Evolutionary conservation across 257 asterid genomes (phyloP).

Genomic region (Solanum ahanhuiri): DNA sequence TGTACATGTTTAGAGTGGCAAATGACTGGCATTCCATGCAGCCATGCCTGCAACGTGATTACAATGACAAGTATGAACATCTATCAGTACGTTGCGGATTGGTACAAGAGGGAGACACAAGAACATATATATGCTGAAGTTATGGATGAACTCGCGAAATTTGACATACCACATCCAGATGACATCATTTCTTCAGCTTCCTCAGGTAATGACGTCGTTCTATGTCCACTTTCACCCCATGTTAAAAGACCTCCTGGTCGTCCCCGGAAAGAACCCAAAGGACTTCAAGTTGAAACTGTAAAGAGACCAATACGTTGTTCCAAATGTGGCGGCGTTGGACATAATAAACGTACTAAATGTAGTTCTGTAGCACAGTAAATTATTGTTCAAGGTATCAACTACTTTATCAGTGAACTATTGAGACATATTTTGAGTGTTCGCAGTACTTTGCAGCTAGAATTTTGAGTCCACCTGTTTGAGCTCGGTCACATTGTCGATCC

Average conservation of each 20-base stretch:
- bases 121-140: constrained; percentile 2
- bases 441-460: background rate
- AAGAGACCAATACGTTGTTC: background rate
- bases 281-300: background rate
- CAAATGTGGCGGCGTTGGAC: background rate
- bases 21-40: constrained; percentile 6
- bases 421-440: background rate
- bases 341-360: background rate
- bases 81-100: background rate
- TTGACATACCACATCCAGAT: constrained; percentile 2
- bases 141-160: background rate
- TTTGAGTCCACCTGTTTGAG: background rate
- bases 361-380: background rate
- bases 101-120: constrained; percentile 5
- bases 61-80: background rate
- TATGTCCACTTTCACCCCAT: background rate
- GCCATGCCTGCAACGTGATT: background rate
- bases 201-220: background rate
- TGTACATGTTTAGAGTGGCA: constrained; percentile 9
- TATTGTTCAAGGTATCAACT: background rate
- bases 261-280: background rate
- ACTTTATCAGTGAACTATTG: background rate
- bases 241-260: background rate
- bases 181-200: background rate
- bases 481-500: background rate